phyloP scores from a whole-genome alignment of 768 basidiomycete species.

The Fibroporia radiculosa region DNA sequence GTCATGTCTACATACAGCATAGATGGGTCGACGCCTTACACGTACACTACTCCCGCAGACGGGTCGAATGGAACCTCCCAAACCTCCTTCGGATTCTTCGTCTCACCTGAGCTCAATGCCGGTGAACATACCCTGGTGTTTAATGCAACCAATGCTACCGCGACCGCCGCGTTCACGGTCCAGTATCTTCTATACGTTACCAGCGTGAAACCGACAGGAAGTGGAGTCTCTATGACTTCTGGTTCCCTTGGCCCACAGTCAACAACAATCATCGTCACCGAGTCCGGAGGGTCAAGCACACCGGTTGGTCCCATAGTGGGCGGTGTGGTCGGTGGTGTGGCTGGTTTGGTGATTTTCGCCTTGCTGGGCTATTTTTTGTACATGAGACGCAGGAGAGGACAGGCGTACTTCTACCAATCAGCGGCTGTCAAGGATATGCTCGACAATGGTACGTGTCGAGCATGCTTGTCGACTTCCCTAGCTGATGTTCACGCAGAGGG shows the following conservation, averaged over 20 bases:
- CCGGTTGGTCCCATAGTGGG: conserved; percentile 13
- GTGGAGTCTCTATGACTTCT: not conserved
- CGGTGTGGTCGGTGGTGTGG: conserved; percentile 13
- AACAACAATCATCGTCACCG: no score
- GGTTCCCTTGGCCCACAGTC: conserved; percentile 2
- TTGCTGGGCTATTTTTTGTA: no score
- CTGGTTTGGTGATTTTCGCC: conserved; percentile 3
- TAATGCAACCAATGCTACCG: conserved; percentile 13
- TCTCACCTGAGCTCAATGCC: conserved; percentile 9
- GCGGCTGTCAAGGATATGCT: not conserved
- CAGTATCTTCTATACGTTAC: conserved; percentile 14
- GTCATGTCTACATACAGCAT: conserved; percentile 11
- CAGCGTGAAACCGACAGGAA: not conserved
- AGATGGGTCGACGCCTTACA: conserved; percentile 2
- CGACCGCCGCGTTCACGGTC: conserved; percentile 10
- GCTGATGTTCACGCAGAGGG: not conserved
- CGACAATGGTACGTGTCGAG: not conserved
- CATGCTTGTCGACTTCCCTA: not conserved
- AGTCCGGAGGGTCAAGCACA: no score
- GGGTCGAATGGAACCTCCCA: conserved; percentile 6
- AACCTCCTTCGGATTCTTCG: conserved; percentile 13
- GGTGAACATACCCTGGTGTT: conserved; percentile 10
- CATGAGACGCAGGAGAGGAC: not conserved
- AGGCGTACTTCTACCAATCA: not conserved
- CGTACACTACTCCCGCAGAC: conserved; percentile 9